Evolutionary conservation across 2,329 filamentous ascomycete genomes (phyloP), one percentile per base, ranked within the genome.

Genomic region (Sclerotinia trifoliorum): DNA sequence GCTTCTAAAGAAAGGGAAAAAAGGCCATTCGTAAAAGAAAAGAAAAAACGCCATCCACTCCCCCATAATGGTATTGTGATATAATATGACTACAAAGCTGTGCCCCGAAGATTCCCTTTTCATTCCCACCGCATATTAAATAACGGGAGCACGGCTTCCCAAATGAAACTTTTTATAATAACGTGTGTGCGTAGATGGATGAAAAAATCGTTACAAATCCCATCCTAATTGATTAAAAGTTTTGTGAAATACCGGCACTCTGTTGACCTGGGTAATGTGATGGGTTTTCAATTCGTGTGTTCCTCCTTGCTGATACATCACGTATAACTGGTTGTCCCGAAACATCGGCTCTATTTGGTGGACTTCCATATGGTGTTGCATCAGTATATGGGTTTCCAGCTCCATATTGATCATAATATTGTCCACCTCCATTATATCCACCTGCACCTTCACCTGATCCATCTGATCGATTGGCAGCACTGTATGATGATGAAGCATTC

Each of bases 401-500:
- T 66, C 81, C 85, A 74, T 88, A 84, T 74, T 88, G 86, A 44
- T 52, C 49, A 75, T 87, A 86, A 66, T 79, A 79, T 60, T 81
- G 79, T 49, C 80, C 80, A 49, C 80, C 80, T 54, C 81, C 81
- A 74, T 85, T 86, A 52, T 81, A 83, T 26, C 74, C 76, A 60
- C 75, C 73, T 17, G 73, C 68, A 66, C 81, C 79, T 29, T 89
- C 87, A 17, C 78, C 84, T 13, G 88, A 90, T 13, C 84, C 86
- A 68, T 90, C 88, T 0, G 94, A 97, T 69, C 87, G 87, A 56
- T 88, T 89, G 10, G 88, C 91, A 17, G 89, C 90, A 72, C 94
- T 97, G 81, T 98, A 99, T 1, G 92, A 94, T 0, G 95, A 98
- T 0, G 95, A 99, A 7, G 95, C 95, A 76, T 98, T 98, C 7